These are phyloP conservation scores for Fragilariopsis cylindrus DNA, from an alignment of 108 stramenopile species.

Conservation along the genomic window DNA sequence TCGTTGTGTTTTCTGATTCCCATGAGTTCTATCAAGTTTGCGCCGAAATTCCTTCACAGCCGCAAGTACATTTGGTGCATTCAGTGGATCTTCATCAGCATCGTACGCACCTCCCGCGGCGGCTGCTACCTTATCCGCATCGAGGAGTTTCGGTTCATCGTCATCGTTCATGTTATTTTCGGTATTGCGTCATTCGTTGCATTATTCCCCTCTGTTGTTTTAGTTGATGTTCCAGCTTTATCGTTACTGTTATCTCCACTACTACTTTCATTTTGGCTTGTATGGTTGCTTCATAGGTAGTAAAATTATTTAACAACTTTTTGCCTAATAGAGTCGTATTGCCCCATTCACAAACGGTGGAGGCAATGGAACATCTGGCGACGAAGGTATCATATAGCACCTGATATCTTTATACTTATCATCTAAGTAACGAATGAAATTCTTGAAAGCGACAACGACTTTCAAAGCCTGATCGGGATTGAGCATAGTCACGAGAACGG, in stretches of 20 bases:
- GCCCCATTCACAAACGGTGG: constrained; percentile 39
- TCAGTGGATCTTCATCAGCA: constrained; percentile 82
- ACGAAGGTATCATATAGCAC: constrained; percentile 48
- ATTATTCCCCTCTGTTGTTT: background rate
- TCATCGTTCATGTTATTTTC: background rate
- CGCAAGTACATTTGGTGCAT: constrained; percentile 73
- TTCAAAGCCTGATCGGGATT: constrained; percentile 53
- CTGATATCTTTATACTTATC: constrained; percentile 28
- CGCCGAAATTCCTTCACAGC: constrained; percentile 78
- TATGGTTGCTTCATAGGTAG: constrained; percentile 18
- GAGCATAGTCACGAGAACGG: constrained; percentile 45
- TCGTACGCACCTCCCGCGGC: constrained; percentile 61
- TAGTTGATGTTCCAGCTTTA: background rate
- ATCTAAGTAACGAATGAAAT: constrained; percentile 28
- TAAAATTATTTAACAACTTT: constrained; percentile 33
- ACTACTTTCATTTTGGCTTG: background rate
- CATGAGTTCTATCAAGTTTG: constrained; percentile 52
- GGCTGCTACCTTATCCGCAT: constrained; percentile 34
- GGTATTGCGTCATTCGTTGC: background rate
- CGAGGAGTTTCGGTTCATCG: constrained; percentile 21
- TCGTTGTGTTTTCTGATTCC: constrained; percentile 50
- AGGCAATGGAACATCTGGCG: constrained; percentile 47
- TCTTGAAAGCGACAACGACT: constrained; percentile 33
- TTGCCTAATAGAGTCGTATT: constrained; percentile 24
- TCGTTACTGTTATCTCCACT: background rate